Conservation (phyloP, 225 moss, liverwort and hornwort genomes). For the Polytrichum commune region DNA sequence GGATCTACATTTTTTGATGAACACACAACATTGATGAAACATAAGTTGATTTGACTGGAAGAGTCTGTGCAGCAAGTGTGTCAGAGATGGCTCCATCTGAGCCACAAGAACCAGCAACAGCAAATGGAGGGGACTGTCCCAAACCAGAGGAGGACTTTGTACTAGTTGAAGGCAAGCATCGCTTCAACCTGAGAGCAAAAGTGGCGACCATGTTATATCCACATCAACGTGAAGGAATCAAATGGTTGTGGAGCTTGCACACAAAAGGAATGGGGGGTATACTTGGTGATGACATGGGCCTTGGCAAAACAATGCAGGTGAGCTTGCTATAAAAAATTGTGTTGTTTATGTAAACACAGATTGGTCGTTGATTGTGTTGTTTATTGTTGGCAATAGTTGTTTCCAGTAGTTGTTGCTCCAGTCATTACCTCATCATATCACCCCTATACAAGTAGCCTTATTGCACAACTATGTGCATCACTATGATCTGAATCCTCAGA, state of each 20-base stretch:
- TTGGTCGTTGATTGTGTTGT: no score
- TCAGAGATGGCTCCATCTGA: slow-evolving; percentile 9
- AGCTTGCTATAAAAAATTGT: not conserved
- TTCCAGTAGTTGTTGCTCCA: no score
- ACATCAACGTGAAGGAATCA: slow-evolving; percentile 72
- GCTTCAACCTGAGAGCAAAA: slow-evolving; percentile 59
- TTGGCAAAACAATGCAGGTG: slow-evolving; percentile 98
- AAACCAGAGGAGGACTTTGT: slow-evolving; percentile 33
- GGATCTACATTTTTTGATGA: not conserved
- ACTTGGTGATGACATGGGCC: slow-evolving; percentile 98
- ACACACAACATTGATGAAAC: not conserved
- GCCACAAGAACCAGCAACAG: slow-evolving; percentile 12
- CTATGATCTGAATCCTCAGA: no score
- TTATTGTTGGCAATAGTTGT: no score
- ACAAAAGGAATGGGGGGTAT: slow-evolving; percentile 85
- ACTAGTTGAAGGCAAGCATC: slow-evolving; percentile 46
- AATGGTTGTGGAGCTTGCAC: slow-evolving; percentile 91
- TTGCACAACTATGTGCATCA: no score
- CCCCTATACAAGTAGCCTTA: no score
- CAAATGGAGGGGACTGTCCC: slow-evolving; percentile 4
- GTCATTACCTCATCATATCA: no score
- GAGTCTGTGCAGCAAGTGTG: slow-evolving; percentile 15
- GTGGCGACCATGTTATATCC: slow-evolving; percentile 63
- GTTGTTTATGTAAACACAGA: no score
- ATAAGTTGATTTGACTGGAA: not conserved